A percentile compares a stretch with the other conserved stretches of the same genome.
These are phyloP conservation scores for Posidonia australis DNA, from an alignment of 106 monocot species.

Conservation along the genomic window DNA sequence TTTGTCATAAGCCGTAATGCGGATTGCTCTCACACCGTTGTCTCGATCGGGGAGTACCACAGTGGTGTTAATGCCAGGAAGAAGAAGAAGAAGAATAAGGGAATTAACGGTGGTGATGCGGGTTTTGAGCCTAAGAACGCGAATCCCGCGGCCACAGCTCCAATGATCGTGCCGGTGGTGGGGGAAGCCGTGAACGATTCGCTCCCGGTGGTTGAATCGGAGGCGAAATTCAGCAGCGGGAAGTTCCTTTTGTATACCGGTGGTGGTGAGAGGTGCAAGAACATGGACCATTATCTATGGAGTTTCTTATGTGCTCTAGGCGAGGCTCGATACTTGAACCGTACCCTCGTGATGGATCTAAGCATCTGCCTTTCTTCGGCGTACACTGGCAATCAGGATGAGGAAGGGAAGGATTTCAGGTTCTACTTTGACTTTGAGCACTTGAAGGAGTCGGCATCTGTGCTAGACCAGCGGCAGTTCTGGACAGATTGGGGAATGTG, in stretches of 20 bases:
- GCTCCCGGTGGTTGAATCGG: slow-evolving; percentile 67
- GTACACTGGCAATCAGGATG: slow-evolving; percentile 49
- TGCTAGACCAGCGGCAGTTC: slow-evolving; percentile 74
- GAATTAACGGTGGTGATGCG: not conserved
- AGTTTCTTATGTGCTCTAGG: slow-evolving; percentile 86
- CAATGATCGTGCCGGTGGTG: slow-evolving; percentile 19
- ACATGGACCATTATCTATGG: slow-evolving; percentile 92
- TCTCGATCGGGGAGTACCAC: slow-evolving; percentile 54
- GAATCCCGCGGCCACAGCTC: not conserved
- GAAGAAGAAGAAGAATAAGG: slow-evolving; percentile 21
- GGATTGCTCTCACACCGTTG: slow-evolving; percentile 38
- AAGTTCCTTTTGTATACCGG: slow-evolving; percentile 60
- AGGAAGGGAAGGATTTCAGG: slow-evolving; percentile 84
- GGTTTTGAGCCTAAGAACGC: slow-evolving; percentile 14
- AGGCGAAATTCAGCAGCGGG: slow-evolving; percentile 42
- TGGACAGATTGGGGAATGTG: slow-evolving; percentile 71
- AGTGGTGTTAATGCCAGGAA: slow-evolving; percentile 63
- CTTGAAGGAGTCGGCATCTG: slow-evolving; percentile 60
- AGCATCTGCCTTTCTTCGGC: slow-evolving; percentile 53
- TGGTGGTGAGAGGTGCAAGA: slow-evolving; percentile 85
- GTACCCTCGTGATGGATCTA: slow-evolving; percentile 87
- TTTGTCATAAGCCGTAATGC: slow-evolving; percentile 34
- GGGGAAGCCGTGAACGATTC: slow-evolving; percentile 76
- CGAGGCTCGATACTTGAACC: slow-evolving; percentile 73
- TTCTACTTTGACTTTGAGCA: slow-evolving; percentile 98